Base-by-base conservation (phyloP, 176 grass and related monocot species). In the Musa troglodytarum region DNA sequence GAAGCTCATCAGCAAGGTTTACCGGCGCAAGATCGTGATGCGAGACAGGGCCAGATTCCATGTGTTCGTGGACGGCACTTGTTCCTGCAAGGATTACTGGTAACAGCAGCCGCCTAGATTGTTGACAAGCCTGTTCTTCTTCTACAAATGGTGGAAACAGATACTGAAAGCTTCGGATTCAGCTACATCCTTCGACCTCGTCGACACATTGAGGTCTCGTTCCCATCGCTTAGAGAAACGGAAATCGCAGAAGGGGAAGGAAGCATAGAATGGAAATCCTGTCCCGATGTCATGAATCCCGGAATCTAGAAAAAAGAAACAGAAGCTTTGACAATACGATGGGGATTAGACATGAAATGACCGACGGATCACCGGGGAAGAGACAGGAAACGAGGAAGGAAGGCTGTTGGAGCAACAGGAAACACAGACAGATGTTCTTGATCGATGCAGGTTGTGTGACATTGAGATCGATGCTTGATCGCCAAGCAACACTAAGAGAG, bases 31-130 rank as follows among this genome's bases (percentile, higher is more conserved):
- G 19, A 71, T 79, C 28, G 24, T 72, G 16, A 51, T 80, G 54
- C 43, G 68, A 55, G 78, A 80, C 15, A 72, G 54, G 19, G 20
- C 3, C 43, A 22, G 68, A 17, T 80, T 80, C 68, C 68, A 80
- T 63, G 53, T 71, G 25, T 80, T 80, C 34, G 52, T 50, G 11
- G 51, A 80, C 26, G 78, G 68, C 11, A 34, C 2, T 51, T 80
- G 78, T 72, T 80, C 55, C 8, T 80, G 67, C 21, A 72, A 17
- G 26, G 78, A 80, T 24, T 80, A 51, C 54, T 80, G 78, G 78
- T 72, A 53, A 62, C 6, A 52, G 6, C n/a, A 57, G 29, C 0
- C 3, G 4, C 34, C 34, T 6, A 43, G 34, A 43, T 43, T 43
- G 6, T 43, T 43, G 34, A 43, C 34, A 43, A 5, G 34, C 34